Base-by-base conservation (phyloP, 2,329 filamentous ascomycete species). In the Botryotinia narcissicola region DNA sequence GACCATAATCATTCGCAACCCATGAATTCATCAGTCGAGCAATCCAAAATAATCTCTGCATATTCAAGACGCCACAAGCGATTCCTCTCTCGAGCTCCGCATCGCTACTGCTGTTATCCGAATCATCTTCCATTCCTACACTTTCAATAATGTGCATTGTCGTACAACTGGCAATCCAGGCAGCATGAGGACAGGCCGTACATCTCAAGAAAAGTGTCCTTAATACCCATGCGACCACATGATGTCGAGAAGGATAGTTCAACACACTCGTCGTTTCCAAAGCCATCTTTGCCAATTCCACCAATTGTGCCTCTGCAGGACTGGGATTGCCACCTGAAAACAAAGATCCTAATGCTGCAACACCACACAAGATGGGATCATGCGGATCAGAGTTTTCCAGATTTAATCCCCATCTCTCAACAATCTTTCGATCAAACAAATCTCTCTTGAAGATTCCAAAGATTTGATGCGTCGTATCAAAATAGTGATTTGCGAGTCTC, bases 271-370 rank as follows among this genome's bases (percentile, higher is more conserved):
- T 72, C 6, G 37, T 72, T 59, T 80, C 79, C 16, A 80, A 74
- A 18, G 78, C 67, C 12, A 73, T 48, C 62, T 77, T 75, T 12
- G 74, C 79, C 29, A 79, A 74, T 40, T 76, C 74, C 18, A 77
- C 73, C 10, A 80, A 75, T 63, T 80, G 75, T 48, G 74, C 76
- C 73, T 83, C 82, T 1, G 72, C 66, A 8, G 71, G 62, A 35
- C 48, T 70, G 25, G 77, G 77, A 62, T 76, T 70, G 10, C 72
- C 73, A 18, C 78, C 70, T 1, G 77, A 80, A 64, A 83, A 83
- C 18, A 81, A 76, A n/a, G 80, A 82, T 22, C 80, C 81, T 16
- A 83, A 70, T 7, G 78, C 80, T 37, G 81, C 74, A 4, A 82
- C 77, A 12, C 80, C 80, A 68, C 79, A 79, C 4, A 82, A 76